Base-by-base conservation (phyloP, 1,284 basidiomycete genomes). In the Austroboletus rostrupii region DNA sequence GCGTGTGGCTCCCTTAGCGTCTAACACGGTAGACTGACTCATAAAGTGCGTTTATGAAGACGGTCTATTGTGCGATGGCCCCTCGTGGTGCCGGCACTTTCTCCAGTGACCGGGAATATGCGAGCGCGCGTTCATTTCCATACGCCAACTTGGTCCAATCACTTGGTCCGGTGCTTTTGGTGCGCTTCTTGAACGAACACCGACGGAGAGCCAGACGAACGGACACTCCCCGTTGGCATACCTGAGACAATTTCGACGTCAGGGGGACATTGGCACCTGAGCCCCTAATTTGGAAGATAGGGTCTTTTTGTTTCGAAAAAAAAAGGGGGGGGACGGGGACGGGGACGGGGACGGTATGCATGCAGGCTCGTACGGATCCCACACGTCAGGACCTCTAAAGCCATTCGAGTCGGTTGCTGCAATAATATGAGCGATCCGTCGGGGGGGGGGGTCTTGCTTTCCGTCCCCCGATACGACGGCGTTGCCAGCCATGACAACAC, bases 61-160 rank as follows among this genome's bases (percentile, higher is more conserved):
- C 16, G 33, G 33, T n/a, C n/a, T 35, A 16, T n/a, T 17, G 14
- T 19, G 12, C 28, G 9, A 28, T 41, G 16, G 3, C 14, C 20
- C 12, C 26, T 41, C n/a, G 40, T 36, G 43, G 26, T 17, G 32
- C 33, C 21, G 43, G 23, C 33, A 28, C 29, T 19, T 17, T 10
- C n/a, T 29, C 9, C 29, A 33, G 19, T 11, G 16, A 28, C 12
- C 16, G 35, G 50, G 19, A 13, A 29, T 23, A 48, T 26, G 20
- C 19, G 50, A 29, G 23, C 14, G 37, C 14, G 37, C 35, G 26
- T 32, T 33, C 20, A n/a, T 54, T 16, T 45, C 28, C 20, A 47
- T 16, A 53, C 35, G 20, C 35, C 17, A 33, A 44, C 14, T 14
- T 10, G 5, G n/a, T 45, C 39, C 28, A 36, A 52, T 54, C 32